Base-by-base conservation (phyloP, 495 filamentous ascomycete genomes). In the Trypethelium eluteriae region DNA sequence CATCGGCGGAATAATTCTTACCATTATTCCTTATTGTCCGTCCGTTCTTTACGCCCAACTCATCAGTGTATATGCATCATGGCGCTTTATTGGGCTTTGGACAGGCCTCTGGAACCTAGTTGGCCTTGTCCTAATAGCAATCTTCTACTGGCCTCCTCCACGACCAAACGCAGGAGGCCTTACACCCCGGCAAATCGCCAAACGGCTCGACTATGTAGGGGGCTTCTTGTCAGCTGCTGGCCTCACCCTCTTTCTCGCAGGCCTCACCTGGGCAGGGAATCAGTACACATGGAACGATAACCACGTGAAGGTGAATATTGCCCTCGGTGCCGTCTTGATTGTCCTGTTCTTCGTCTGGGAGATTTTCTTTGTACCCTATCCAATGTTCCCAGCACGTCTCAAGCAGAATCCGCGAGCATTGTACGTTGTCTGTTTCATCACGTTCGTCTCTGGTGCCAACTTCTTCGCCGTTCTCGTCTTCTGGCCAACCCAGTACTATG, bases 21-120 rank as follows among this genome's bases (percentile, higher is more conserved):
- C 85, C 35, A 88, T 90, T 62, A 41, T 89, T 0, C 88, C 88
- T 0, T 88, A 89, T 72, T 81, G 83, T 66, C 87, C 88, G 0
- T 86, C 85, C 0, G 87, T 88, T 2, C 76, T 91, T 47, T 90
- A 82, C 79, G 87, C 82, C 12, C 88, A 91, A 73, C 76, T 91
- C 39, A 89, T 91, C 62, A 80, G 86, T 34, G 77, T 76, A 12
- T 73, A 85, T 49, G 77, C 79, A 14, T 77, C 74, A 44, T 91
- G 88, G 88, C 79, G 88, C 53, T 88, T 86, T 67, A 82, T 86
- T 56, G 85, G 85, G 7, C 77, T 85, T 0, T 79, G 90, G 38
- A 83, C 82, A 57, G 81, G 81, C 11, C 78, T 81, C 10, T 89
- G 86, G 86, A 83, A 80, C 14, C 80, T 82, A 6, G 74, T 88